Base-by-base conservation (phyloP, 805 yeast genomes). In the Nakazawaea ambrosiae region DNA sequence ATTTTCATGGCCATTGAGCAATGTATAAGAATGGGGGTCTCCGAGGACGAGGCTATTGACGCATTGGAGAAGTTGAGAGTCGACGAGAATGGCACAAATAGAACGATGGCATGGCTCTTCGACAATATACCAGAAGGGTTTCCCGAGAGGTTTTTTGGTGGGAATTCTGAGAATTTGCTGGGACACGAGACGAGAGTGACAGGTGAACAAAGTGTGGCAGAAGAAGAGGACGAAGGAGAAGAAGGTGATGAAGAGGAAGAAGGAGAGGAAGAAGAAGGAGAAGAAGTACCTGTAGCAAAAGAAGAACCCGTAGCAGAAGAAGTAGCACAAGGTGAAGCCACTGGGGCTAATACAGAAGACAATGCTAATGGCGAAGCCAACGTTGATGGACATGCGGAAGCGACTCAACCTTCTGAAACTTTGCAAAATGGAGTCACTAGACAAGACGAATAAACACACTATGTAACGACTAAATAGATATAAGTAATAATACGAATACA, bases 1-100 rank as follows among this genome's bases (percentile, higher is more conserved):
- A 61, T 75, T 14, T 75, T 73, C 54, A 66, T 63, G 41, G 78
- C 79, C 4, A 71, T 75, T 35, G 78, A 74, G 47, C 56, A 34
- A 19, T 39, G 42, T 31, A 31, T 34, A 19, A 31, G 22, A 14
- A 20, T 29, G n/a, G 42, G 42, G 3, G 14, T 34, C 9, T 16
- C 36, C 5, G 42, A 34, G 22, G 17, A 16, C 11, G 39, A 31
- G 6, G 39, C 39, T 8, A 34, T 39, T 10, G 34, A 30, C 8
- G 30, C 33, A 5, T 34, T 39, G 33, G 42, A 39, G 14, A 39
- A 27, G 7, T 33, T 39, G 33, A 34, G 42, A 23, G 22, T 34
- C 4, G 42, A 39, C 17, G 36, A 34, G 26, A 20, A 25, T 15
- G 42, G 42, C 4, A 27, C 10, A 4, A 39, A 39, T 16, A 24